Evolutionary conservation across 1,284 basidiomycete species (phyloP).

Genomic region (Ceratobasidium sp.): DNA sequence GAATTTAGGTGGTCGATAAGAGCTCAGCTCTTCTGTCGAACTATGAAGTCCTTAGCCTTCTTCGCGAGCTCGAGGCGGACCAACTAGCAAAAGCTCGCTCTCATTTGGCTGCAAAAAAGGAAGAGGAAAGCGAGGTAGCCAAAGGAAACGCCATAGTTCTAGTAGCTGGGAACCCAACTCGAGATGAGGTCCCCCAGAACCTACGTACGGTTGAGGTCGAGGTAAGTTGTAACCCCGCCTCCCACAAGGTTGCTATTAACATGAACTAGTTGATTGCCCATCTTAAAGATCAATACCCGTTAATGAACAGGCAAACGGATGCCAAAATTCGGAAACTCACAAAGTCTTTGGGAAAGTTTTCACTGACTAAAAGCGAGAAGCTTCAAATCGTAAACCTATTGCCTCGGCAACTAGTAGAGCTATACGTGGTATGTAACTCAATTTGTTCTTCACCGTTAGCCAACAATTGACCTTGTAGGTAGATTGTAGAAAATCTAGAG

Average conservation of each 20-base stretch:
- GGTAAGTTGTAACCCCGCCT: constrained; percentile 59
- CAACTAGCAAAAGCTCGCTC: constrained; percentile 72
- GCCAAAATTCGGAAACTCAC: constrained; percentile 74
- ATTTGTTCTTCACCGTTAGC: not conserved
- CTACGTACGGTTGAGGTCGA: constrained; percentile 89
- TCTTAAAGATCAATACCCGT: constrained; percentile 76
- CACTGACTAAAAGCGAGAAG: constrained; percentile 90
- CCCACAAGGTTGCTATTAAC: constrained; percentile 9
- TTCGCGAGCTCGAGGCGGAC: constrained; percentile 79
- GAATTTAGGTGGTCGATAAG: constrained; percentile 73
- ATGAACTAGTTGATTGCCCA: constrained; percentile 77
- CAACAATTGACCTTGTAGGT: not conserved
- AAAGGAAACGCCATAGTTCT: constrained; percentile 49
- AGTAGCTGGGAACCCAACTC: constrained; percentile 54
- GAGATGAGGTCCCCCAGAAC: constrained; percentile 76
- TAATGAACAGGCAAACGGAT: constrained; percentile 73
- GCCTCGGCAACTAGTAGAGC: constrained; percentile 82
- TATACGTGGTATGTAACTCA: constrained; percentile 79
- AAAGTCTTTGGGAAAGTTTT: constrained; percentile 71
- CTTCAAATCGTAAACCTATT: constrained; percentile 90
- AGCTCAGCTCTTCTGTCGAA: constrained; percentile 86
- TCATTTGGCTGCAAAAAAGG: constrained; percentile 73
- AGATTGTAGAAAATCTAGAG: constrained; percentile 93
- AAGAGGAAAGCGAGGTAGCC: constrained; percentile 62
- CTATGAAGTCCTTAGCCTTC: constrained; percentile 83